phyloP scores from a whole-genome alignment of 2,329 filamentous ascomycete species.

The Penicillium sp. region DNA sequence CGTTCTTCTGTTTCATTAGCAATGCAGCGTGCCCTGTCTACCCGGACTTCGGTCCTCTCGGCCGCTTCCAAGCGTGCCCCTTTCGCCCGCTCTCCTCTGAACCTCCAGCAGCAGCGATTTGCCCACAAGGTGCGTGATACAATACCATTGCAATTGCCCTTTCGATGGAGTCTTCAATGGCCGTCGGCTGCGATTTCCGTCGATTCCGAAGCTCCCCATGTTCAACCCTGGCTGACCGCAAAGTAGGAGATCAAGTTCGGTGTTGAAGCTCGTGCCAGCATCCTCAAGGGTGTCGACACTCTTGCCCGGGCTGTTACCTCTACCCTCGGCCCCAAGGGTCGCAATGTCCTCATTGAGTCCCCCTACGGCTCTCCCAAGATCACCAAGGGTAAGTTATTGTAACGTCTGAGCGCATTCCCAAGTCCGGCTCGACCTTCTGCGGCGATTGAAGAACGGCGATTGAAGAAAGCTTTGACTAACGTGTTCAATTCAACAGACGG shows the following conservation, averaged over 20 bases:
- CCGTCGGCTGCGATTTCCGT: slow-evolving; percentile 22
- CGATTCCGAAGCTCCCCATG: slow-evolving; percentile 24
- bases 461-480: slow-evolving; percentile 16
- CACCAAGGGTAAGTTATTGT: slow-evolving; percentile 77
- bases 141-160: slow-evolving; percentile 6
- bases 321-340: slow-evolving; percentile 95
- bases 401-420: neutral
- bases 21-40: slow-evolving; percentile 96
- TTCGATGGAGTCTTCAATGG: neutral
- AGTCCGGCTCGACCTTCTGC: neutral
- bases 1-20: slow-evolving; percentile 25
- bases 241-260: slow-evolving; percentile 94
- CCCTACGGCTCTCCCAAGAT: slow-evolving; percentile 99
- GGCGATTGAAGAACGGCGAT: neutral
- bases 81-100: slow-evolving; percentile 65
- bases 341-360: slow-evolving; percentile 98
- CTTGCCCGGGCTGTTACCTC: slow-evolving; percentile 94
- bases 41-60: slow-evolving; percentile 78
- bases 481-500: slow-evolving; percentile 61
- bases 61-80: slow-evolving; percentile 59
- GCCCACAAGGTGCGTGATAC: slow-evolving; percentile 81
- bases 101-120: slow-evolving; percentile 88
- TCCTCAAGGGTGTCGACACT: slow-evolving; percentile 94
- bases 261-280: slow-evolving; percentile 85
- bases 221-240: slow-evolving; percentile 36